These are phyloP conservation scores for Taiozyma sp. DNA, from an alignment of 1,139 yeast species.

Conservation along the genomic window DNA sequence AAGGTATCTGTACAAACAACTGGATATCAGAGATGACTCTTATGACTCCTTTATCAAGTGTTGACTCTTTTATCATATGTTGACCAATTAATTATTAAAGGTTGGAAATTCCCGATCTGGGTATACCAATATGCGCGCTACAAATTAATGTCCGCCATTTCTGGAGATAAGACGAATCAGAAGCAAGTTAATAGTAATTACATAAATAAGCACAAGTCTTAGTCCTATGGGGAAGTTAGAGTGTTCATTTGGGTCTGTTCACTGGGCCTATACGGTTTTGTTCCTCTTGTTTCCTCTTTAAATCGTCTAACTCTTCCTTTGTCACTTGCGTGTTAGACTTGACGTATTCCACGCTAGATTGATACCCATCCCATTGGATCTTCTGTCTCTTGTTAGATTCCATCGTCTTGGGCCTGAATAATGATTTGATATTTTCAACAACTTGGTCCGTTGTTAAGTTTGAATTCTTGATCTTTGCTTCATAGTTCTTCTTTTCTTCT, in stretches of 20 bases:
- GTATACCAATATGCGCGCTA: neutral
- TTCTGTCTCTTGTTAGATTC: constrained; percentile 22
- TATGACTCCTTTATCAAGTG: too few relatives aligned
- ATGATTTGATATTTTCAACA: constrained; percentile 64
- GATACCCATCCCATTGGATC: constrained; percentile 30
- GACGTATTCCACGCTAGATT: constrained; percentile 19
- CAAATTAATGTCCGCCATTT: too few relatives aligned
- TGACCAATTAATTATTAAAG: too few relatives aligned
- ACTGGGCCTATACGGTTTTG: constrained; percentile 1
- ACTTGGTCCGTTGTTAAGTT: constrained; percentile 68
- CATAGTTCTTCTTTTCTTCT: constrained; percentile 60
- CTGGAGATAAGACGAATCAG: too few relatives aligned
- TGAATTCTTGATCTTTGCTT: constrained; percentile 56
- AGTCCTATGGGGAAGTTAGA: too few relatives aligned
- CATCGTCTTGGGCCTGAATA: constrained; percentile 35
- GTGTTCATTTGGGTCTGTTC: neutral
- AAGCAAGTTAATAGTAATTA: too few relatives aligned
- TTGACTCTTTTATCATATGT: too few relatives aligned
- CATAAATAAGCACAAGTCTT: too few relatives aligned
- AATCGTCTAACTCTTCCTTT: constrained; percentile 15
- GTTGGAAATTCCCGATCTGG: neutral
- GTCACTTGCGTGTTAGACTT: constrained; percentile 9
- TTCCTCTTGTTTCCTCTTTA: constrained; percentile 12
- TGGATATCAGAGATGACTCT: neutral
- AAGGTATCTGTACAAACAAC: neutral